Conservation (phyloP, 1,284 basidiomycete genomes). For the Leccinum griseonigrum region DNA sequence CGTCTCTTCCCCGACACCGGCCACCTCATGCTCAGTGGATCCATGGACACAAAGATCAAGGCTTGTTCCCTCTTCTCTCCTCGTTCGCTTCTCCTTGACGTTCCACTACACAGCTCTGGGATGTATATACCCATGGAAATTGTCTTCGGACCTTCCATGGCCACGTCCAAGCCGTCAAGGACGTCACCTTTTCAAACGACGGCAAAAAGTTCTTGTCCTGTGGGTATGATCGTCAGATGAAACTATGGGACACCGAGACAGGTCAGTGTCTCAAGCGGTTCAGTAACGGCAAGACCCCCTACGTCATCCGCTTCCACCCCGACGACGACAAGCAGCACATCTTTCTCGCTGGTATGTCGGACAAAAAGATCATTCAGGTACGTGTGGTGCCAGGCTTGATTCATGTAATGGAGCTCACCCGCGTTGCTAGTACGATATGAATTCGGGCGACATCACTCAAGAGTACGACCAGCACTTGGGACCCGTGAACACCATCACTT, state of each 20-base stretch:
- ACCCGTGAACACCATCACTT: constrained; percentile 97
- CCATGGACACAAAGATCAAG: constrained; percentile 99
- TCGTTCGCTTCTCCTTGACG: constrained; percentile 3
- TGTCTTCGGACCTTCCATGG: constrained; percentile 97
- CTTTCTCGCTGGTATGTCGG: constrained; percentile 97
- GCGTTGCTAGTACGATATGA: constrained; percentile 81
- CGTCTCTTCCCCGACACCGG: constrained; percentile 91
- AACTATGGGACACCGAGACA: constrained; percentile 99
- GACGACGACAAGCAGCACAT: constrained; percentile 95
- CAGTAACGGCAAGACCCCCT: constrained; percentile 94
- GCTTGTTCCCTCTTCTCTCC: constrained; percentile 40
- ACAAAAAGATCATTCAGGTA: constrained; percentile 98
- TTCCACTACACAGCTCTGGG: constrained; percentile 78
- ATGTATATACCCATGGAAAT: constrained; percentile 95
- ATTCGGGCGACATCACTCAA: constrained; percentile 91
- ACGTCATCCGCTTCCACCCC: constrained; percentile 94
- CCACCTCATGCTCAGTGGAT: constrained; percentile 90
- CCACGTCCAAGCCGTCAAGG: constrained; percentile 95
- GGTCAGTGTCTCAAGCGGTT: constrained; percentile 95
- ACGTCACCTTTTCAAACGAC: constrained; percentile 92
- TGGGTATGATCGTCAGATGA: constrained; percentile 95
- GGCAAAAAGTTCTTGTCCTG: constrained; percentile 91
- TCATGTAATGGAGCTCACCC: constrained; percentile 8
- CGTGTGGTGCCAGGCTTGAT: constrained; percentile 19
- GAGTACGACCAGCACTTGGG: constrained; percentile 99